Percentiles rank a stretch among this genome's conserved stretches.
These are phyloP conservation scores for Porogramme epimiltina DNA, from an alignment of 1,284 basidiomycete species.

Conservation along the genomic window DNA sequence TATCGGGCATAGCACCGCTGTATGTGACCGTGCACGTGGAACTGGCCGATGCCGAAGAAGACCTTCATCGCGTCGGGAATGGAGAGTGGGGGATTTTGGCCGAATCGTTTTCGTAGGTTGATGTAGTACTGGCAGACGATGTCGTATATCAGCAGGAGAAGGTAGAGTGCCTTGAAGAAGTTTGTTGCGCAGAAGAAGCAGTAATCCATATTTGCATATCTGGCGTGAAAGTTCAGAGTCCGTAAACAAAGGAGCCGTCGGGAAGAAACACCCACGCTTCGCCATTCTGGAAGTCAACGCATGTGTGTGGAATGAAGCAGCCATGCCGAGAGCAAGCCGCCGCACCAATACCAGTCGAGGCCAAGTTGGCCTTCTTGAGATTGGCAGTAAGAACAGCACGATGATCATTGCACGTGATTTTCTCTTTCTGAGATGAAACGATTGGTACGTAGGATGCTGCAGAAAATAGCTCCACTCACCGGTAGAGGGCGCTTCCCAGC, in stretches of 20 bases:
- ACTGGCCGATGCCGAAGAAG: not conserved
- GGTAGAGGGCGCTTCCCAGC: not conserved
- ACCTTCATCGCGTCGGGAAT: not conserved
- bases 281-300: no score
- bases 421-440: not conserved
- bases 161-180: no score
- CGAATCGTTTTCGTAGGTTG: not conserved
- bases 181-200: no score
- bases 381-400: slow-evolving; percentile 11
- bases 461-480: not conserved
- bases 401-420: slow-evolving; percentile 2
- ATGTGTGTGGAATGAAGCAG: no score
- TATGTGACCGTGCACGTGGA: not conserved
- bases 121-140: not conserved
- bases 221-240: no score
- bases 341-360: slow-evolving; percentile 19
- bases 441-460: not conserved
- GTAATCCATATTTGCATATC: no score
- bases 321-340: slow-evolving; percentile 21
- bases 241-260: no score
- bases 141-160: not conserved
- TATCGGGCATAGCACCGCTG: not conserved
- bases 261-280: no score
- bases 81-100: not conserved
- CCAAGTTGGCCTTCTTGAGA: slow-evolving; percentile 1